Evolutionary conservation across 1,284 basidiomycete species (phyloP).

Genomic region (Trametes versicolor): DNA sequence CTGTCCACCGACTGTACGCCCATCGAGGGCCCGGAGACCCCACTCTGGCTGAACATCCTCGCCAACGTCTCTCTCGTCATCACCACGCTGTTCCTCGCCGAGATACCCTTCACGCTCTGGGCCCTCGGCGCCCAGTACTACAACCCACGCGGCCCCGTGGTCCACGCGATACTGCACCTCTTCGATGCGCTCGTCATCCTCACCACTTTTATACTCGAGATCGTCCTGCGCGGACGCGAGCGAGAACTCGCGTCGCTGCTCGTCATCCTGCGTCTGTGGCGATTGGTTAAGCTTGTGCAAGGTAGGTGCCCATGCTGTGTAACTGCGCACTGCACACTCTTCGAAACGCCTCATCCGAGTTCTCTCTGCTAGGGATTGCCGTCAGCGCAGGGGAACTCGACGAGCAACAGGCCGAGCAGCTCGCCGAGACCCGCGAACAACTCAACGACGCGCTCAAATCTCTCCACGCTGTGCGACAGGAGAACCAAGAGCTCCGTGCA

Average conservation of each 20-base stretch:
- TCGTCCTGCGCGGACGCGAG: conserved; percentile 70
- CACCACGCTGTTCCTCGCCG: conserved; percentile 75
- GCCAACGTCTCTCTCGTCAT: conserved; percentile 72
- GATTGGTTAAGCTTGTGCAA: conserved; percentile 80
- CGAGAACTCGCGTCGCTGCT: conserved; percentile 76
- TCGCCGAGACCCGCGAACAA: conserved; percentile 57
- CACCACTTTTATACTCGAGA: conserved; percentile 77
- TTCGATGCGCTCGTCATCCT: conserved; percentile 79
- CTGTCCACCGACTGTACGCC: conserved; percentile 62
- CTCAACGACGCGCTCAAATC: conserved; percentile 51
- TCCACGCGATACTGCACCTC: conserved; percentile 69
- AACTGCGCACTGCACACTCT: not conserved
- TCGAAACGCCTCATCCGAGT: conserved; percentile 7
- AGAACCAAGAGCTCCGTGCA: conserved; percentile 51
- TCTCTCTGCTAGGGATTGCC: conserved; percentile 62
- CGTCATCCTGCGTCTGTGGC: conserved; percentile 79
- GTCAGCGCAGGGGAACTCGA: conserved; percentile 78
- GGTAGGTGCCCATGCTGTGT: conserved; percentile 51
- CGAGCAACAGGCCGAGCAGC: conserved; percentile 58
- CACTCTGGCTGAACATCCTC: conserved; percentile 70
- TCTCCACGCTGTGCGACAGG: conserved; percentile 46
- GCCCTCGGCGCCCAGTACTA: conserved; percentile 68
- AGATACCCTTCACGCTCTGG: conserved; percentile 77
- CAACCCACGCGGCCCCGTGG: conserved; percentile 61
- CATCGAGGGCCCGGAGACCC: conserved; percentile 52